Evolutionary conservation across 192 early-diverging fungal species (phyloP).

Genomic region (Ambispora gerdemannii): DNA sequence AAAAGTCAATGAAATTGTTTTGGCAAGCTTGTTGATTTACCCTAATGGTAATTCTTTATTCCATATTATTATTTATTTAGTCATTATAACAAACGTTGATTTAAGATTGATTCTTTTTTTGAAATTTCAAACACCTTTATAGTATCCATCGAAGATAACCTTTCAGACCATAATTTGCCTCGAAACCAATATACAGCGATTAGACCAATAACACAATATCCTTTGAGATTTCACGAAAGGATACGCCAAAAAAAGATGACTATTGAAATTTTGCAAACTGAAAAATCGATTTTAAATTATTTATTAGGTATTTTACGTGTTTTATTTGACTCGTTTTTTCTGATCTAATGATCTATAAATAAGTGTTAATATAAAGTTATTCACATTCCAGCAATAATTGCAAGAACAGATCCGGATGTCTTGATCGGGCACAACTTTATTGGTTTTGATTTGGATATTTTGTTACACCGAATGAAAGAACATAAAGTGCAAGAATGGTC

Average conservation of each 20-base stretch:
- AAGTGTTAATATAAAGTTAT: neutral
- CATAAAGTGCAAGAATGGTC: constrained; percentile 80
- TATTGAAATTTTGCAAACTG: constrained; percentile 63
- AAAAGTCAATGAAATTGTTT: constrained; percentile 87
- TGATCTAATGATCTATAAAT: constrained; percentile 5
- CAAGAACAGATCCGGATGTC: constrained; percentile 84
- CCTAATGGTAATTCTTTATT: constrained; percentile 49
- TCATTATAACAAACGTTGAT: neutral
- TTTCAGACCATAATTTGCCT: constrained; percentile 34
- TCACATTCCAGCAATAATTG: constrained; percentile 56
- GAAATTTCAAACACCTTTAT: neutral
- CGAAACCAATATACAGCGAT: constrained; percentile 64
- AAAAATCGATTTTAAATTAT: constrained; percentile 75
- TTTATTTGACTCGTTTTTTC: neutral
- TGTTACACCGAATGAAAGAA: constrained; percentile 91
- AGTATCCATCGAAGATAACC: constrained; percentile 56
- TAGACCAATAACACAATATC: constrained; percentile 66
- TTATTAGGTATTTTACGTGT: constrained; percentile 54
- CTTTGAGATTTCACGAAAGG: constrained; percentile 80
- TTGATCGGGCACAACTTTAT: constrained; percentile 96
- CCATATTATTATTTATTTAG: neutral
- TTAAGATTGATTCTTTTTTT: neutral
- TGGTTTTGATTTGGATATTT: constrained; percentile 90
- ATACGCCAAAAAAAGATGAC: constrained; percentile 28
- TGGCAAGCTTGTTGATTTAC: constrained; percentile 72